Conservation (phyloP, 208 protist genomes). For the Acanthamoeba lenticulata region DNA sequence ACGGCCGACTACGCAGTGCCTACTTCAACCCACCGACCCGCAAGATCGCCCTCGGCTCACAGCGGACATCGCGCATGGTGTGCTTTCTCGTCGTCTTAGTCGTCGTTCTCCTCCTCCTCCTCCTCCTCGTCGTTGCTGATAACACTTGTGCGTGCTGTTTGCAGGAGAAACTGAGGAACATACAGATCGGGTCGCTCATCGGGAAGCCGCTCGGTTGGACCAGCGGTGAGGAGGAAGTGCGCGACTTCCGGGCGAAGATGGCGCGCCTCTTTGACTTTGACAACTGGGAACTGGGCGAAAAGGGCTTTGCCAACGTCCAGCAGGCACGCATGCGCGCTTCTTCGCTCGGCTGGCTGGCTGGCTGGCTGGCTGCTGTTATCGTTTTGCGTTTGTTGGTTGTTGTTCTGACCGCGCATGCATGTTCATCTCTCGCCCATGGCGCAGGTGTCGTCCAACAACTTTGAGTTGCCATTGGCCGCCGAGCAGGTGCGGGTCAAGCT, state of each 20-base stretch:
- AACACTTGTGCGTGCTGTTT: neutral
- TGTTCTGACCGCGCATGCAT: no score
- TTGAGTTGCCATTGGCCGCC: neutral
- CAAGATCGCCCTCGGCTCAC: neutral
- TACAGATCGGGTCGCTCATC: constrained; percentile 15
- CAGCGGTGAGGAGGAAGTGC: neutral
- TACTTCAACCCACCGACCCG: neutral
- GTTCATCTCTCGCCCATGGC: neutral
- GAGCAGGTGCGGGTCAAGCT: constrained; percentile 11
- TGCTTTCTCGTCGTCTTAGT: neutral
- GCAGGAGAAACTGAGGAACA: constrained; percentile 30
- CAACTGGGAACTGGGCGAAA: constrained; percentile 1
- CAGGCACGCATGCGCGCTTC: neutral
- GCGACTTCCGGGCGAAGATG: constrained; percentile 18
- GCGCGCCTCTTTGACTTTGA: neutral
- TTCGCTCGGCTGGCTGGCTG: neutral
- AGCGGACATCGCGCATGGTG: neutral
- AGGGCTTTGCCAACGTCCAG: neutral
- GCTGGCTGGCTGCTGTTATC: no score
- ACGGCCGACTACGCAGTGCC: neutral
- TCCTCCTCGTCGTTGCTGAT: neutral
- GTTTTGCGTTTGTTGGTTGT: no score
- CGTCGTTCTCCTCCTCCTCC: neutral
- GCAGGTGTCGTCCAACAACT: neutral
- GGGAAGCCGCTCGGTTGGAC: constrained; percentile 21